A percentile compares a stretch with the other conserved stretches of the same genome.
These are phyloP conservation scores for Nakazawaea populi DNA, from an alignment of 805 yeast species.

Conservation along the genomic window DNA sequence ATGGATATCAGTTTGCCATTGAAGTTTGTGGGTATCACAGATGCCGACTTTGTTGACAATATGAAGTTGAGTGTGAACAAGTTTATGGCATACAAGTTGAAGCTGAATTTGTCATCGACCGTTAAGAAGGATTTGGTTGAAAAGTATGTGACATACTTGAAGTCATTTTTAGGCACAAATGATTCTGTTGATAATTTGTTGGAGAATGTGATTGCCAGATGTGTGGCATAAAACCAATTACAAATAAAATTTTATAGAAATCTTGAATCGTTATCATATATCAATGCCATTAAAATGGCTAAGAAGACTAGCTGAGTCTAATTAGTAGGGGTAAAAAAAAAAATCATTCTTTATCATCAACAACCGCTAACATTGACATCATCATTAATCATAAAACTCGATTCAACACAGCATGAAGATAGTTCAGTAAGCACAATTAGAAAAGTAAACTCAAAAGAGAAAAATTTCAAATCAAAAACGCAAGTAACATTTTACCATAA, in stretches of 20 bases:
- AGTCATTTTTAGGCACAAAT: constrained; percentile 16
- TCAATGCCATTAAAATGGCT: not conserved
- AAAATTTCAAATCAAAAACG: not conserved
- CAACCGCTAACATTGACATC: too few relatives aligned
- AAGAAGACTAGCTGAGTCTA: not conserved
- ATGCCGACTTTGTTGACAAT: constrained; percentile 44
- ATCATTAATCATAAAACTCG: too few relatives aligned
- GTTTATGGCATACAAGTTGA: constrained; percentile 49
- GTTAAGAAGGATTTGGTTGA: constrained; percentile 27
- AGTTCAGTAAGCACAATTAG: too few relatives aligned
- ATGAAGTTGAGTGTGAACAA: constrained; percentile 69
- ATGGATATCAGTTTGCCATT: constrained; percentile 64
- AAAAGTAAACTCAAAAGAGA: not conserved
- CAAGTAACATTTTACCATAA: not conserved
- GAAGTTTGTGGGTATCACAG: constrained; percentile 38
- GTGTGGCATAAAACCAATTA: not conserved
- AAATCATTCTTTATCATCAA: too few relatives aligned
- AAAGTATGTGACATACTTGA: constrained; percentile 27
- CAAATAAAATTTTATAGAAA: not conserved
- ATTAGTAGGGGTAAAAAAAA: not conserved
- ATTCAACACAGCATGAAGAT: too few relatives aligned
- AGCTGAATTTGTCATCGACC: constrained; percentile 28
- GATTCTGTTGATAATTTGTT: constrained; percentile 25
- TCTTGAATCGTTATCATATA: not conserved
- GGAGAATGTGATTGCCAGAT: constrained; percentile 24